These are phyloP conservation scores for Pyrenochaeta sp. DNA, from an alignment of 2,329 filamentous ascomycete genomes.

Conservation along the genomic window DNA sequence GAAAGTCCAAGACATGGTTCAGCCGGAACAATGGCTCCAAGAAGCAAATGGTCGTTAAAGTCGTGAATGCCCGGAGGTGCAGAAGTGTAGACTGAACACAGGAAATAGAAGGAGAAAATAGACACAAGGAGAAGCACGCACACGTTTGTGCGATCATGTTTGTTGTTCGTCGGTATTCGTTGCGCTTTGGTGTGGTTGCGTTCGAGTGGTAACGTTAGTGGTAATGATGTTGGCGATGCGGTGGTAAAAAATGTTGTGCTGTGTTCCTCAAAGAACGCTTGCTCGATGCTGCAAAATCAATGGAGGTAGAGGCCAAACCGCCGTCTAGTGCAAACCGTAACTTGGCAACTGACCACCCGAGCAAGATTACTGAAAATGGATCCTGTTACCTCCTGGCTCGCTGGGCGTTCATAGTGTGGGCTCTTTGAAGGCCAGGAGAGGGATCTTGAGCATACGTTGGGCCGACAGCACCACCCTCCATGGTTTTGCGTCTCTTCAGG, in stretches of 20 bases:
- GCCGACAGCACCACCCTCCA: slow-evolving; percentile 56
- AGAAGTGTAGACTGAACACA: slow-evolving; percentile 43
- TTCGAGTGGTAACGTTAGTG: no score
- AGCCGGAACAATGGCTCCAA: slow-evolving; percentile 25
- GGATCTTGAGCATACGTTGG: slow-evolving; percentile 41
- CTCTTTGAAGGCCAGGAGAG: slow-evolving; percentile 41
- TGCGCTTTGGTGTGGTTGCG: slow-evolving; percentile 33
- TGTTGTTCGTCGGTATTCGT: slow-evolving; percentile 6
- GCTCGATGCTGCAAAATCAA: slow-evolving; percentile 27
- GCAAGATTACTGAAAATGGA: slow-evolving; percentile 14
- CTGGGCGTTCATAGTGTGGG: slow-evolving; percentile 39
- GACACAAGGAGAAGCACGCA: slow-evolving; percentile 38
- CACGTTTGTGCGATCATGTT: slow-evolving; percentile 18
- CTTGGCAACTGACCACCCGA: slow-evolving; percentile 30
- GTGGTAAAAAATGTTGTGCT: slow-evolving; percentile 16
- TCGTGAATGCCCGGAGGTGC: slow-evolving; percentile 44
- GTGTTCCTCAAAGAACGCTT: slow-evolving; percentile 23
- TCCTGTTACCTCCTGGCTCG: slow-evolving; percentile 37
- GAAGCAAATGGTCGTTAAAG: slow-evolving; percentile 43
- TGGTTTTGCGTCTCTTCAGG: slow-evolving; percentile 81
- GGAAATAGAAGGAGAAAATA: slow-evolving; percentile 36
- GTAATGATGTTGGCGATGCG: slow-evolving; percentile 62
- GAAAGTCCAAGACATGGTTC: slow-evolving; percentile 38
- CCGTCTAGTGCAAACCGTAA: slow-evolving; percentile 32
- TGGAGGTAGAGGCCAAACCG: slow-evolving; percentile 24